These are phyloP conservation scores for Simplicillium sp. DNA, from an alignment of 2,329 filamentous ascomycete genomes.

Conservation along the genomic window DNA sequence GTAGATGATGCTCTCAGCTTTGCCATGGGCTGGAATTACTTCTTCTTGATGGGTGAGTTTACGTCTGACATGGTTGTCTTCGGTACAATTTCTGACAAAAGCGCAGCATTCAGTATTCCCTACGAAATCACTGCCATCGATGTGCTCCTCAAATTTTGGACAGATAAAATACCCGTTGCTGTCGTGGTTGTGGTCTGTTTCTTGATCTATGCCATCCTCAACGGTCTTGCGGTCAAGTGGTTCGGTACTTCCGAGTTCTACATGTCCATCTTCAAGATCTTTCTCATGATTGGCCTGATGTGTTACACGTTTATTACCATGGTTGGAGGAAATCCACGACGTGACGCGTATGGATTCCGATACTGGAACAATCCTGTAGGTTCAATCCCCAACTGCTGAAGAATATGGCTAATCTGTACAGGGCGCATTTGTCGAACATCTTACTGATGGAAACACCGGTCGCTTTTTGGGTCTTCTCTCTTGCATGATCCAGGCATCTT, in stretches of 20 bases:
- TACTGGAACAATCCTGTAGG: constrained; percentile 57
- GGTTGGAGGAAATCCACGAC: constrained; percentile 48
- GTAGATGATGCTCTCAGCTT: constrained; percentile 38
- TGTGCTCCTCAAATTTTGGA: constrained; percentile 40
- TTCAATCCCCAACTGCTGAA: background rate
- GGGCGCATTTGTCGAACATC: constrained; percentile 36
- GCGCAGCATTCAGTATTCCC: constrained; percentile 29
- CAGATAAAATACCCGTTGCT: constrained; percentile 29
- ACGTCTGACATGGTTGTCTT: background rate
- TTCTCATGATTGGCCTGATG: constrained; percentile 49
- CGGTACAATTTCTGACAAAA: background rate
- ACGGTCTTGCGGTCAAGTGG: constrained; percentile 28
- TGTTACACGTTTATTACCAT: constrained; percentile 52
- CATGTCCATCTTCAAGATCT: constrained; percentile 39
- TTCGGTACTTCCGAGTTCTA: constrained; percentile 37
- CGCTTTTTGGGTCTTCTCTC: constrained; percentile 55
- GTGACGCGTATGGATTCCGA: constrained; percentile 50
- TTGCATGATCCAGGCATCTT: constrained; percentile 32
- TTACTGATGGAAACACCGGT: constrained; percentile 50
- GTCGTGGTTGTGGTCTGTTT: constrained; percentile 35
- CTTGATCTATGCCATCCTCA: constrained; percentile 28
- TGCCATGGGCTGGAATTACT: constrained; percentile 38
- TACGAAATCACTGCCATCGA: constrained; percentile 42
- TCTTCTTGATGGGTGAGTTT: constrained; percentile 32
- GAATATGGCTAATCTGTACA: background rate